Percentiles rank a stretch among this genome's conserved stretches.
Evolutionary conservation across 2,329 filamentous ascomycete species (phyloP).

Genomic region (Xylogone sp.): DNA sequence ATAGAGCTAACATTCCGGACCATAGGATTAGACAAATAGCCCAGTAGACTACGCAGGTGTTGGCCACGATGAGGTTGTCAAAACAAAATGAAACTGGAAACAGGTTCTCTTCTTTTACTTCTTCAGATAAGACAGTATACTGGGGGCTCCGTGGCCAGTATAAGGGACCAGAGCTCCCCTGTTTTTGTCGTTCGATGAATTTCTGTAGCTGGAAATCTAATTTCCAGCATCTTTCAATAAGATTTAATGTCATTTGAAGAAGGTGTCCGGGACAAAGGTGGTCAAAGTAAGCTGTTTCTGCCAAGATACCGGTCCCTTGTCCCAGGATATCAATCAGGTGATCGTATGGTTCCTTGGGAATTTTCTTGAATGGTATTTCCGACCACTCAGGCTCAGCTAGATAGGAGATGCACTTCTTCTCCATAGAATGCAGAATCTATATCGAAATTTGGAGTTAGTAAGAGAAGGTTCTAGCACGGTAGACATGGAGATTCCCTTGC

Average conservation of each 20-base stretch:
- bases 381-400: conserved; percentile 28
- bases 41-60: conserved; percentile 30
- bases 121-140: conserved; percentile 4
- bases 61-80: conserved; percentile 20
- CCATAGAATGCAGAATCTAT: conserved; percentile 28
- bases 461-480: background rate
- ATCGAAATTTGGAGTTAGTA: background rate
- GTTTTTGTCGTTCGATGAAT: conserved; percentile 23
- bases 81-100: conserved; percentile 31
- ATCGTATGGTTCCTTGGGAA: conserved; percentile 23
- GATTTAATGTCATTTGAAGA: conserved; percentile 11
- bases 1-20: conserved; percentile 29
- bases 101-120: conserved; percentile 9
- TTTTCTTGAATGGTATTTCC: conserved; percentile 24
- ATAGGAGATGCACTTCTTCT: conserved; percentile 19
- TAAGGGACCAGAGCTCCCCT: conserved; percentile 17
- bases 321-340: conserved; percentile 28
- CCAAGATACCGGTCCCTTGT: conserved; percentile 13
- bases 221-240: conserved; percentile 24
- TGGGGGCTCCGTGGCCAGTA: conserved; percentile 28
- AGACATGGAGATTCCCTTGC: background rate
- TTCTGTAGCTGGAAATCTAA: conserved; percentile 22
- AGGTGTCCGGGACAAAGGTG: conserved; percentile 11
- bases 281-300: conserved; percentile 10
- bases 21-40: conserved; percentile 28